phyloP scores from a whole-genome alignment of 2,329 filamentous ascomycete genomes.

The Pseudogymnoascus sp. region DNA sequence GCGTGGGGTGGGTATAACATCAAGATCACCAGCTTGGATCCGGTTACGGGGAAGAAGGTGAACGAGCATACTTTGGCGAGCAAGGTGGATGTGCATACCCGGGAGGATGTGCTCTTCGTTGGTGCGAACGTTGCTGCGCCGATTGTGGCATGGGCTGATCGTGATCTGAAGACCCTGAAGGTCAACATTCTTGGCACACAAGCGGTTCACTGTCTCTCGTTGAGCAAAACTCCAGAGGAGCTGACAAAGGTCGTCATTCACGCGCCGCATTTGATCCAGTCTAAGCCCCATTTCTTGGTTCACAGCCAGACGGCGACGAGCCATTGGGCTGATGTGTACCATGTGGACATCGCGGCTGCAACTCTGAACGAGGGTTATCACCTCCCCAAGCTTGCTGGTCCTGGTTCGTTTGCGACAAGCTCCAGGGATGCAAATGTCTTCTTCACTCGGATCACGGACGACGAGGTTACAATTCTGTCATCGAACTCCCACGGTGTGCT shows the following conservation, averaged over 20 bases:
- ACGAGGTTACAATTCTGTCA: constrained; percentile 66
- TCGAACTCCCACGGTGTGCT: constrained; percentile 71
- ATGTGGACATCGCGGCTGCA: constrained; percentile 65
- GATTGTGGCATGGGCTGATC: constrained; percentile 69
- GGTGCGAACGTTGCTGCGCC: constrained; percentile 69
- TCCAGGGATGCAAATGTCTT: constrained; percentile 75
- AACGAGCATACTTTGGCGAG: constrained; percentile 66
- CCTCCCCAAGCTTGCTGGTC: constrained; percentile 62
- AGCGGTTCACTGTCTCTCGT: constrained; percentile 46
- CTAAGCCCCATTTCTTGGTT: constrained; percentile 75
- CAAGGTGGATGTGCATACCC: constrained; percentile 62
- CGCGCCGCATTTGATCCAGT: constrained; percentile 64
- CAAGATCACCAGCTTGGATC: constrained; percentile 68
- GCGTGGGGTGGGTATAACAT: constrained; percentile 64
- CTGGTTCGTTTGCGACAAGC: constrained; percentile 71
- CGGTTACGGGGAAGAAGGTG: constrained; percentile 61
- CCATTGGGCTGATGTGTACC: constrained; percentile 80
- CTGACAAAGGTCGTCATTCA: constrained; percentile 59
- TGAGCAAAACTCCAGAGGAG: constrained; percentile 40
- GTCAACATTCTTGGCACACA: constrained; percentile 63
- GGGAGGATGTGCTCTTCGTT: constrained; percentile 63
- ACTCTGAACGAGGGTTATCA: constrained; percentile 72
- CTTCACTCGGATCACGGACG: constrained; percentile 73
- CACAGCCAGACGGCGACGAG: constrained; percentile 64
- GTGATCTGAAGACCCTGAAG: constrained; percentile 52